Evolutionary conservation across 441 rosid genomes (phyloP).

Genomic region (Adansonia grandidieri): DNA sequence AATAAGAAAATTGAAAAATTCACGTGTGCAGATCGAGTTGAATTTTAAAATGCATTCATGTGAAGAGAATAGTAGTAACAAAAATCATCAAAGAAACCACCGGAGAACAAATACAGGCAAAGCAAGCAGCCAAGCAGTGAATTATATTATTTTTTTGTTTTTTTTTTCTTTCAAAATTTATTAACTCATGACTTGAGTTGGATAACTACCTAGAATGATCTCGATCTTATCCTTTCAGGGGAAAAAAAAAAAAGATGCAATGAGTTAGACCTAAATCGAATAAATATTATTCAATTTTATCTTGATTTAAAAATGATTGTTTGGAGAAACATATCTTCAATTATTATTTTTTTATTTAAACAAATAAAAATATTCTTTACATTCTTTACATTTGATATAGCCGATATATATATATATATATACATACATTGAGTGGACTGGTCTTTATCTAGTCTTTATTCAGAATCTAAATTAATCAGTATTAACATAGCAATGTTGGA

Average conservation of each 20-base stretch:
- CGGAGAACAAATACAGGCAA: no score
- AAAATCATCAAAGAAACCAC: no score
- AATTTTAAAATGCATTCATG: no score
- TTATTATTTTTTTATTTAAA: background rate
- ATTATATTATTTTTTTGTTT: no score
- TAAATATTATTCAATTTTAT: background rate
- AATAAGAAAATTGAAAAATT: no score
- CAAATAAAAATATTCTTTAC: background rate
- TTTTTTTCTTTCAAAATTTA: no score
- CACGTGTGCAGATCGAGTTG: no score
- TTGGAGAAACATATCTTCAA: background rate
- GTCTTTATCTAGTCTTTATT: background rate
- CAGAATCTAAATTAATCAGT: background rate
- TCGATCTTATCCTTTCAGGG: background rate
- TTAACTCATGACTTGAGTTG: no score
- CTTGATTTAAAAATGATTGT: background rate
- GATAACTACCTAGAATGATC: background rate
- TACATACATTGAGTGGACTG: background rate
- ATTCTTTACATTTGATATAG: background rate
- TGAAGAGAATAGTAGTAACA: no score
- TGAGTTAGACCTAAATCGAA: background rate
- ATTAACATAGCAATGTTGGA: background rate
- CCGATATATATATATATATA: background rate
- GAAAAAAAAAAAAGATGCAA: background rate
- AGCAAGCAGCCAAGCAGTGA: no score